Conservation (phyloP, 805 yeast species). For the Candida chauliodis region DNA sequence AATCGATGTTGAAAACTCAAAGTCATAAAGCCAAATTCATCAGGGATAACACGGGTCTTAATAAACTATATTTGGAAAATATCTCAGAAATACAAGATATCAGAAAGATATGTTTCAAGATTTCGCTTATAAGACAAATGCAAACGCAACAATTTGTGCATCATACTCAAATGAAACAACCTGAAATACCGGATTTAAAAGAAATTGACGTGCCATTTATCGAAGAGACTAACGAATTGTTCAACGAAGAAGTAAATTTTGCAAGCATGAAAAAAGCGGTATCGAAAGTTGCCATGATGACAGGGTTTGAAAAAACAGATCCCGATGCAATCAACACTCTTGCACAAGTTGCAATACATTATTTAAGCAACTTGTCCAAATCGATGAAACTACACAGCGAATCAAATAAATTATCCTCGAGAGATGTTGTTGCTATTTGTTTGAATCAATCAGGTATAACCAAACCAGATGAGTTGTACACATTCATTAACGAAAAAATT, state of each 20-base stretch:
- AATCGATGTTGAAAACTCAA: conserved; percentile 26
- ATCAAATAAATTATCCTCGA: conserved; percentile 41
- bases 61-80: conserved; percentile 58
- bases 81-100: conserved; percentile 82
- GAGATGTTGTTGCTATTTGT: conserved; percentile 55
- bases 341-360: conserved; percentile 80
- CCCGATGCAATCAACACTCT: conserved; percentile 73
- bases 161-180: conserved; percentile 68
- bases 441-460: conserved; percentile 83
- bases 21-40: conserved; percentile 26
- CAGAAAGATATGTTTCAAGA: conserved; percentile 82
- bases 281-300: conserved; percentile 80
- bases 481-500: conserved; percentile 71
- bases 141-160: conserved; percentile 78
- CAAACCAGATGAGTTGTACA: conserved; percentile 70
- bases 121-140: conserved; percentile 83
- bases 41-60: conserved; percentile 52
- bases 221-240: conserved; percentile 48
- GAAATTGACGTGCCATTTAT: conserved; percentile 55
- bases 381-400: conserved; percentile 72
- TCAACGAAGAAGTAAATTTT: conserved; percentile 48
- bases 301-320: conserved; percentile 85
- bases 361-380: conserved; percentile 68
- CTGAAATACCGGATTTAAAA: conserved; percentile 56
- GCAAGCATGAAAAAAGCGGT: conserved; percentile 65